These are phyloP conservation scores for Patellifolia procumbens DNA, from an alignment of 179 eudicot genomes.

Conservation along the genomic window DNA sequence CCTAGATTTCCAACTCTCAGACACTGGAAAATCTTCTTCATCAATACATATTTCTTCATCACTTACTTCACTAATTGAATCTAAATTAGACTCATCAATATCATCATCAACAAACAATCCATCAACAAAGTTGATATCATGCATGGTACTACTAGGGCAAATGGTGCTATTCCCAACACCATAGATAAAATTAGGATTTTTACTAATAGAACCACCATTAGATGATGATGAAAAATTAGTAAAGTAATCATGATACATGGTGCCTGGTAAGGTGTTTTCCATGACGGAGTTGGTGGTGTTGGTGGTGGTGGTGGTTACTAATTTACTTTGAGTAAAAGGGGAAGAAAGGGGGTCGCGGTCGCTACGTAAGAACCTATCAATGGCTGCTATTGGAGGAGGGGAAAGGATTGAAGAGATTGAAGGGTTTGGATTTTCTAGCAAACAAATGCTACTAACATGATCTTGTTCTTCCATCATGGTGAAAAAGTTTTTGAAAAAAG, in stretches of 20 bases:
- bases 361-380: slow-evolving; percentile 49
- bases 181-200: background rate
- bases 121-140: slow-evolving; percentile 14
- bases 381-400: slow-evolving; percentile 52
- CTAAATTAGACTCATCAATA: slow-evolving; percentile 14
- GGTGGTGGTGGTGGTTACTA: background rate
- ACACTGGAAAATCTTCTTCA: slow-evolving; percentile 5
- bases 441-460: slow-evolving; percentile 8
- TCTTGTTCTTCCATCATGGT: slow-evolving; percentile 36
- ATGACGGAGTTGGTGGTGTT: background rate
- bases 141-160: slow-evolving; percentile 21
- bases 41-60: background rate
- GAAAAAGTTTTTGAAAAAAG: background rate
- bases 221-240: background rate
- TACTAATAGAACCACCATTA: background rate
- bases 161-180: slow-evolving; percentile 3
- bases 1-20: background rate
- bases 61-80: slow-evolving; percentile 10
- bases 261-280: background rate
- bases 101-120: slow-evolving; percentile 26
- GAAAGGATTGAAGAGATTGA: background rate
- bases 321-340: background rate
- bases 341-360: background rate
- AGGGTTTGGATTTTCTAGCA: slow-evolving; percentile 17
- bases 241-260: too few species aligned